Evolutionary conservation across 768 basidiomycete species (phyloP).

Genomic region (Tubosaeta brunneosetosa): DNA sequence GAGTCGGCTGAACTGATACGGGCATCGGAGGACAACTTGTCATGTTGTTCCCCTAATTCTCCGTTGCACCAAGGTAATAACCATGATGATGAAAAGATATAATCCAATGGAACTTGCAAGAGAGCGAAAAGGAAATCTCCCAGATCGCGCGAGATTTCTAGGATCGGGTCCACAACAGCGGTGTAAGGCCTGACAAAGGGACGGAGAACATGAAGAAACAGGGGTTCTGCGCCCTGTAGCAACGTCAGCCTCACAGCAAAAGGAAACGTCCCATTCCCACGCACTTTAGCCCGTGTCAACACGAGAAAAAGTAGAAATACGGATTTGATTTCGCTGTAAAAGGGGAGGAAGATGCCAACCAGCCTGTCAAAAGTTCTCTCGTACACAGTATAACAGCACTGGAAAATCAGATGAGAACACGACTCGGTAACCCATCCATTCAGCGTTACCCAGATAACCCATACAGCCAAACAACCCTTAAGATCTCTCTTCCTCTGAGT

Average conservation of each 20-base stretch:
- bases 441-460: slow-evolving; percentile 76
- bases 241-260: slow-evolving; percentile 9
- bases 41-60: slow-evolving; percentile 9
- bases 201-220: slow-evolving; percentile 75
- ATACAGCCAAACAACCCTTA: slow-evolving; percentile 79
- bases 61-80: slow-evolving; percentile 19
- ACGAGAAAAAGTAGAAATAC: slow-evolving; percentile 69
- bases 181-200: slow-evolving; percentile 76
- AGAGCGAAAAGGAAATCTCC: slow-evolving; percentile 57
- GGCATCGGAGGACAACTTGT: slow-evolving; percentile 1
- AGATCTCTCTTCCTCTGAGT: slow-evolving; percentile 78
- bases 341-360: slow-evolving; percentile 70
- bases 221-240: slow-evolving; percentile 75
- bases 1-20: slow-evolving; percentile 1
- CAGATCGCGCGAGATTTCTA: slow-evolving; percentile 57
- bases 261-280: slow-evolving; percentile 21
- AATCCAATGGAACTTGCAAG: slow-evolving; percentile 37
- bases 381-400: slow-evolving; percentile 67
- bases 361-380: slow-evolving; percentile 63
- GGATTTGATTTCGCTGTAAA: slow-evolving; percentile 80
- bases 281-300: slow-evolving; percentile 67
- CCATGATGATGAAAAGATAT: slow-evolving; percentile 31
- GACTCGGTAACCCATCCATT: slow-evolving; percentile 7
- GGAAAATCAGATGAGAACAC: slow-evolving; percentile 13
- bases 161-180: slow-evolving; percentile 54